Base-by-base conservation (phyloP, 202 grass and related monocot species). In the Dendrocalamus latiflorus region DNA sequence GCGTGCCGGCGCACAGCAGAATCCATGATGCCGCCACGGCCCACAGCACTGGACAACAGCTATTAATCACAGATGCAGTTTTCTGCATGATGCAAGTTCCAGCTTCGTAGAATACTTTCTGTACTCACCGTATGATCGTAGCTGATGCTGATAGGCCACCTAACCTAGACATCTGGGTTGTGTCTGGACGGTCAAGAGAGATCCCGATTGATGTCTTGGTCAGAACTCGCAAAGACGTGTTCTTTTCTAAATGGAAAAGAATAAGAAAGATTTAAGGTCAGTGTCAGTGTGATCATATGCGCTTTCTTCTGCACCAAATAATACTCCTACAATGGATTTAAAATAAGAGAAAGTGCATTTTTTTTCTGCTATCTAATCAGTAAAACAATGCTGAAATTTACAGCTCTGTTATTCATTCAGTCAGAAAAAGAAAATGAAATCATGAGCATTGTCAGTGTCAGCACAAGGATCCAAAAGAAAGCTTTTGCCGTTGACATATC, bases 31-130 rank as follows among this genome's bases (percentile, higher is more conserved):
- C 62, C 57, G 45, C 13, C 25, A 34, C 33, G 65, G 42, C 55
- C 48, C 66, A 66, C 51, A 11, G 84, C 51, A 82, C 79, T 68
- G 79, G 84, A 74, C 88, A 83, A 68, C 74, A 83, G 60, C 67
- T 68, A 75, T 14, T 13, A 75, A 30, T 30, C 30, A 30, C 30
- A 30, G 30, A 44, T 12, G 9, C 47, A 63, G 68, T 6, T 22
- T 22, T 33, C 4, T 25, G 45, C 67, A 28, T 54, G 74, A 21
- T 20, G 57, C 81, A 51, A 70, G 55, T 37, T 38, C 68, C 61
- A 59, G 59, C 15, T 50, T 53, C 5, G 39, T 69, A 60, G 20
- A n/a, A 30, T 49, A 61, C 8, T 42, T 61, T 60, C 24, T 49
- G 13, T 72, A 13, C 34, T 61, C 25, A 12, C 7, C 1, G 7